Conservation (phyloP, 1,139 yeast genomes). For the Debaryomyces udenii region DNA sequence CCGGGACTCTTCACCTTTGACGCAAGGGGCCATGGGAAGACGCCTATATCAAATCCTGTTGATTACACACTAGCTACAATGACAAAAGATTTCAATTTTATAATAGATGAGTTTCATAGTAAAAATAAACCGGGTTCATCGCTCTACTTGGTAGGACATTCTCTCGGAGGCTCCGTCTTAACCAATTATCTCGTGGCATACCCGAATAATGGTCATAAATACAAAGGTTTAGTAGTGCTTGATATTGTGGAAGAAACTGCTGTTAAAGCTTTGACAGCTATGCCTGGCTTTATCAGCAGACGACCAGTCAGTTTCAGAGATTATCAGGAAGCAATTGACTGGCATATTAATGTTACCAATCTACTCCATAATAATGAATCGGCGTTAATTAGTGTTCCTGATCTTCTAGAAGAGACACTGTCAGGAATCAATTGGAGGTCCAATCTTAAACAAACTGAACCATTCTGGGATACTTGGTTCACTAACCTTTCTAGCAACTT, state of each 20-base stretch:
- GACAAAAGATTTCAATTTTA: slow-evolving; percentile 55
- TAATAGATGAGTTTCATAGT: slow-evolving; percentile 43
- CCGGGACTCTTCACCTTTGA: slow-evolving; percentile 75
- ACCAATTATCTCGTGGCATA: slow-evolving; percentile 42
- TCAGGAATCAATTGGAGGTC: slow-evolving; percentile 58
- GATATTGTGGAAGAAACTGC: slow-evolving; percentile 98
- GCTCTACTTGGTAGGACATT: slow-evolving; percentile 76
- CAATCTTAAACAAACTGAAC: slow-evolving; percentile 59
- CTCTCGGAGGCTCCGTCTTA: slow-evolving; percentile 87
- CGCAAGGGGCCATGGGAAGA: slow-evolving; percentile 78
- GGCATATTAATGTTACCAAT: slow-evolving; percentile 65
- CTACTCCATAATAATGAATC: slow-evolving; percentile 60
- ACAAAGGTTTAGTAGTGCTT: slow-evolving; percentile 71
- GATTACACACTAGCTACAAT: slow-evolving; percentile 57
- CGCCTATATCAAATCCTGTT: slow-evolving; percentile 18
- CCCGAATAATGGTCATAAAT: slow-evolving; percentile 22
- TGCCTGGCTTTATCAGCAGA: slow-evolving; percentile 62
- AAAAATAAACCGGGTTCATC: slow-evolving; percentile 21
- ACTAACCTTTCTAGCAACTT: slow-evolving; percentile 66
- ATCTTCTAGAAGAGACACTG: slow-evolving; percentile 40
- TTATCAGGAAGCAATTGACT: slow-evolving; percentile 66
- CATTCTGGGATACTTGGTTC: slow-evolving; percentile 87
- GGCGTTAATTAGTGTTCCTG: slow-evolving; percentile 79
- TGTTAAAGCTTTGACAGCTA: slow-evolving; percentile 61
- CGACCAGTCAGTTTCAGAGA: slow-evolving; percentile 64